Evolutionary conservation across 129 eudicot genomes (phyloP), one percentile per base, ranked within the genome.

Genomic region (Gnaphalium uliginosum): DNA sequence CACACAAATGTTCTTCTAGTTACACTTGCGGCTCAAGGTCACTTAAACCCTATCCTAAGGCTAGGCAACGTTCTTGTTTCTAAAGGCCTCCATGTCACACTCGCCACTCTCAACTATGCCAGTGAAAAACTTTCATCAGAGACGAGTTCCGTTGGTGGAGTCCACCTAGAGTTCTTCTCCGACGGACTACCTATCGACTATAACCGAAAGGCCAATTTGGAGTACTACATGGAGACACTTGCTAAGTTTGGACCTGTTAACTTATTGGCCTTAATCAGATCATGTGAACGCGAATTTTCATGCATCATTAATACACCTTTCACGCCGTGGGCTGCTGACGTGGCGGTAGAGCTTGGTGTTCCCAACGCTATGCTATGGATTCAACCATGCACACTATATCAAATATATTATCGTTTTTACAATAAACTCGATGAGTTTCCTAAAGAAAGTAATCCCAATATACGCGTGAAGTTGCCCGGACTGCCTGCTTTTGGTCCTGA

Each of bases 301-400:
- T 83, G 86, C 78, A 73, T 86, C 15, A 81, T 86, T 14, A 11
- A 5, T 22, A 81, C 83, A 66, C 84, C 89, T n/a, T 85, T 85
- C 43, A n/a, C 74, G 8, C 84, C 89, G 13, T 85, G 86, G 89
- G 86, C 27, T 3, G 76, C 86, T 8, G 84, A 79, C 41, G 86
- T 85, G 37, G 84, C 86, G 13, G 75, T 79, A 0, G 62, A 66
- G 18, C 60, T 59, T 30, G 79, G 66, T 24, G 50, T 82, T 35
- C 89, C 86, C 2, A 59, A 58, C 56, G 82, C 86, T 74, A 73
- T 85, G 89, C 71, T 82, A 4, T 85, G 89, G 89, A 82, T 85
- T 32, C 89, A 85, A 66, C 86, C 89, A 9, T 82, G 82, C 67
- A 59, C 86, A 0, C 58, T 85, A 5, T 82, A 70, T 46, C 80